These are phyloP conservation scores for Marasmius sp. DNA, from an alignment of 1,284 basidiomycete genomes.

Conservation along the genomic window DNA sequence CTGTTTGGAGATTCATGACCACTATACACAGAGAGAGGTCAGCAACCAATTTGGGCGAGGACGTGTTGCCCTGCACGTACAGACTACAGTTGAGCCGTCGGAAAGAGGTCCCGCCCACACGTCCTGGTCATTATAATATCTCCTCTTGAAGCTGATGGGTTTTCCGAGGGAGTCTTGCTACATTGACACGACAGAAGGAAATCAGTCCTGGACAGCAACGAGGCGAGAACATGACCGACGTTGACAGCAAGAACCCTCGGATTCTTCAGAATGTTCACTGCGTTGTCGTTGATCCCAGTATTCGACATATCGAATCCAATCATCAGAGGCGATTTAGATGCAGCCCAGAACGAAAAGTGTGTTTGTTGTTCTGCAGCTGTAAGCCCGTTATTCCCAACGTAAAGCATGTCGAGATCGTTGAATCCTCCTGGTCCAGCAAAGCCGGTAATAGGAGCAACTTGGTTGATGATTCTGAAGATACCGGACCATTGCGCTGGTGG, in stretches of 20 bases:
- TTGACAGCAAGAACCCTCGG: constrained; percentile 42
- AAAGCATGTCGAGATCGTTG: constrained; percentile 49
- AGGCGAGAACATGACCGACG: constrained; percentile 22
- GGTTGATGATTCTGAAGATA: constrained; percentile 48
- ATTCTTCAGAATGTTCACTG: constrained; percentile 41
- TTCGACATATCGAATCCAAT: constrained; percentile 43
- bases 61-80: constrained; percentile 24
- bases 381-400: constrained; percentile 46
- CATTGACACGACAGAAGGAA: constrained; percentile 3
- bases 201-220: neutral
- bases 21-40: constrained; percentile 25
- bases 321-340: constrained; percentile 46
- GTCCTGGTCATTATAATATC: constrained; percentile 49
- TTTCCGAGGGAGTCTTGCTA: constrained; percentile 50
- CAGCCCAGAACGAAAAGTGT: constrained; percentile 52
- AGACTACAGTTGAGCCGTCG: constrained; percentile 48
- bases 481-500: constrained; percentile 47
- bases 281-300: constrained; percentile 23
- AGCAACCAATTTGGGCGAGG: neutral
- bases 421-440: constrained; percentile 44
- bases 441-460: constrained; percentile 46
- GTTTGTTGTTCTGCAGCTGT: constrained; percentile 43
- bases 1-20: constrained; percentile 42
- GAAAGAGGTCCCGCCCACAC: constrained; percentile 49
- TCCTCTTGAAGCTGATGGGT: constrained; percentile 46